phyloP scores from a whole-genome alignment of 73 alveolate species.

The Symbiodinium pilosum region DNA sequence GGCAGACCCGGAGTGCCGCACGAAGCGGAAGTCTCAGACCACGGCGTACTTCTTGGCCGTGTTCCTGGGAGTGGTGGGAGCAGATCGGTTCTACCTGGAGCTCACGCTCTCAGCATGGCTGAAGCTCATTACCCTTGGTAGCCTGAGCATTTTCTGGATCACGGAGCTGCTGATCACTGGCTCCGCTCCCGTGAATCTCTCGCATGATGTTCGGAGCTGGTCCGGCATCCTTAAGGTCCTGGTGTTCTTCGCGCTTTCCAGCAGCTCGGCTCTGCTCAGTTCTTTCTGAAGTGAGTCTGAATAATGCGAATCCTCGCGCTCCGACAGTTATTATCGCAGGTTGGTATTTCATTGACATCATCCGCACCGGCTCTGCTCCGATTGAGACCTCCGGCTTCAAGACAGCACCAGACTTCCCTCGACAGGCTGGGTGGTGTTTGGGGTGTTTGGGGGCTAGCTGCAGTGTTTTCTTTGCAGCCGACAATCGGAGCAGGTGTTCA shows the following conservation, averaged over 20 bases:
- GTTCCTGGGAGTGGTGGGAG: constrained; percentile 83
- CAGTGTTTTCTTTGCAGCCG: neutral
- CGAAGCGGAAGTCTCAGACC: constrained; percentile 71
- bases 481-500: constrained; percentile 36
- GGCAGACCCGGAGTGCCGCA: constrained; percentile 95
- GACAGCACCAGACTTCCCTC: constrained; percentile 78
- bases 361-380: constrained; percentile 87
- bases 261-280: constrained; percentile 12
- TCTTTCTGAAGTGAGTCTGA: too few species aligned
- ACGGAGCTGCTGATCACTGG: constrained; percentile 63
- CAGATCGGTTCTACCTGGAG: constrained; percentile 87
- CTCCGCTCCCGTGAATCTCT: constrained; percentile 51
- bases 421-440: constrained; percentile 4
- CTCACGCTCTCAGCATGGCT: constrained; percentile 40
- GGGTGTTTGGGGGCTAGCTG: neutral
- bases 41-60: constrained; percentile 84
- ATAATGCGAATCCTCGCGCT: too few species aligned
- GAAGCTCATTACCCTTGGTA: constrained; percentile 66
- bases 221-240: constrained; percentile 54
- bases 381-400: constrained; percentile 61
- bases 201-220: constrained; percentile 44
- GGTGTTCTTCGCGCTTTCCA: constrained; percentile 36
- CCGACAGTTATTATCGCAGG: neutral
- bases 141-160: constrained; percentile 61
- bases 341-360: constrained; percentile 73